These are phyloP conservation scores for Phytopythium vexans DNA, from an alignment of 352 stramenopile species.

Conservation along the genomic window DNA sequence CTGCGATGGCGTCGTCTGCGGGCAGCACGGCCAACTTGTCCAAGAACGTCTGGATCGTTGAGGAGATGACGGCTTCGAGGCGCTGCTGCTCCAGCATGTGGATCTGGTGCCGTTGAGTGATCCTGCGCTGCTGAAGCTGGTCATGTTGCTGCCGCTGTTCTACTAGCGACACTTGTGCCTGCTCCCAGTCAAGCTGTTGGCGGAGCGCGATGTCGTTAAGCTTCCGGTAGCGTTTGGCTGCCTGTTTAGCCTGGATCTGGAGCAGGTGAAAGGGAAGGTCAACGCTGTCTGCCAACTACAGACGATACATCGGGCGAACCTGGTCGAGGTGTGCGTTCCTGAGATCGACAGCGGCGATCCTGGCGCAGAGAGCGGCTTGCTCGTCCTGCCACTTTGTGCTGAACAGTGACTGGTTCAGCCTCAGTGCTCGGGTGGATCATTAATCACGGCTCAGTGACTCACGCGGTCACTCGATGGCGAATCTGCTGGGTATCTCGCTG, in stretches of 20 bases:
- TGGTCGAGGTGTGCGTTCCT: conserved; percentile 19
- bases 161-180: conserved; percentile 15
- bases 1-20: conserved; percentile 26
- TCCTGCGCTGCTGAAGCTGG: conserved; percentile 3
- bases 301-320: conserved; percentile 1
- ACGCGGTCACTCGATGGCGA: no score
- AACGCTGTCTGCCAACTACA: not conserved
- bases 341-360: not conserved
- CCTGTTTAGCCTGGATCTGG: conserved; percentile 22
- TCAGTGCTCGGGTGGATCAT: no score
- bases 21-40: conserved; percentile 34
- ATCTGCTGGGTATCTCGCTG: no score
- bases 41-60: conserved; percentile 40
- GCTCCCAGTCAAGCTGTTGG: conserved; percentile 39
- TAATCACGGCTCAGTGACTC: no score
- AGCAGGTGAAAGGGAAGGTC: not conserved
- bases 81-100: conserved; percentile 23
- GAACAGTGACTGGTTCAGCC: not conserved
- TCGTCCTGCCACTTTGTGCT: not conserved
- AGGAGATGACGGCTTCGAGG: conserved; percentile 17
- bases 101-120: conserved; percentile 12
- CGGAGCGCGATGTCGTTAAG: conserved; percentile 20
- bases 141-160: conserved; percentile 8
- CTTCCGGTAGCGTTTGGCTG: conserved; percentile 16
- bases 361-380: not conserved